These are phyloP conservation scores for Tylopilus sp. DNA, from an alignment of 1,284 basidiomycete genomes.

Conservation along the genomic window DNA sequence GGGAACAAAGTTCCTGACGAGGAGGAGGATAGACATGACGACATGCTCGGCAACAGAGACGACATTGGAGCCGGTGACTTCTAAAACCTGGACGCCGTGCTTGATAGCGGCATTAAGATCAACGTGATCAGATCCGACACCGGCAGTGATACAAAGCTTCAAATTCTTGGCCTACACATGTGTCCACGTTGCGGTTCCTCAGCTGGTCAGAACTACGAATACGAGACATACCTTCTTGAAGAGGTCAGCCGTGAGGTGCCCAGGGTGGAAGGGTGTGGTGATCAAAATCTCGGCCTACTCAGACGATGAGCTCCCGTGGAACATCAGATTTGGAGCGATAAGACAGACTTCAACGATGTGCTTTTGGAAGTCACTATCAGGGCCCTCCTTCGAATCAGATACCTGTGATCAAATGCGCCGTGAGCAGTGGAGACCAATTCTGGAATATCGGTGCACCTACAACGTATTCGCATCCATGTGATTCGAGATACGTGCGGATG, in stretches of 20 bases:
- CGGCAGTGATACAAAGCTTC: constrained; percentile 89
- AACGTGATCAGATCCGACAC: constrained; percentile 92
- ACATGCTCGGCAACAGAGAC: constrained; percentile 93
- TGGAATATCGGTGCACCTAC: constrained; percentile 36
- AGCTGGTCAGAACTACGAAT: not conserved
- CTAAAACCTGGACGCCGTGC: constrained; percentile 76
- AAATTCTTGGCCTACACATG: constrained; percentile 75
- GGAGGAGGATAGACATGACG: constrained; percentile 69
- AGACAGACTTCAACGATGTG: constrained; percentile 73
- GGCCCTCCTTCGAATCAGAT: constrained; percentile 84
- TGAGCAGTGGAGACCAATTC: not conserved
- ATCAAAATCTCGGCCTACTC: constrained; percentile 68
- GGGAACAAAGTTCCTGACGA: constrained; percentile 69
- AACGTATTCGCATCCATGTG: constrained; percentile 73
- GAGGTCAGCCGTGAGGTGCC: constrained; percentile 81
- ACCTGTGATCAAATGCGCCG: constrained; percentile 44
- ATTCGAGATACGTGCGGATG: constrained; percentile 64
- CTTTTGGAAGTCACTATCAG: constrained; percentile 82
- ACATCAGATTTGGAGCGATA: not conserved
- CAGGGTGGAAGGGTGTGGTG: constrained; percentile 92
- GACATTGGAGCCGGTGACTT: constrained; percentile 82
- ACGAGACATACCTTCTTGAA: constrained; percentile 51
- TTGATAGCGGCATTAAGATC: constrained; percentile 87
- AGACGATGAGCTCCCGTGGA: constrained; percentile 8
- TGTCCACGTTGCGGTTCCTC: constrained; percentile 1